Evolutionary conservation across 2,329 filamentous ascomycete genomes (phyloP).

Genomic region (Endothia cerciana): DNA sequence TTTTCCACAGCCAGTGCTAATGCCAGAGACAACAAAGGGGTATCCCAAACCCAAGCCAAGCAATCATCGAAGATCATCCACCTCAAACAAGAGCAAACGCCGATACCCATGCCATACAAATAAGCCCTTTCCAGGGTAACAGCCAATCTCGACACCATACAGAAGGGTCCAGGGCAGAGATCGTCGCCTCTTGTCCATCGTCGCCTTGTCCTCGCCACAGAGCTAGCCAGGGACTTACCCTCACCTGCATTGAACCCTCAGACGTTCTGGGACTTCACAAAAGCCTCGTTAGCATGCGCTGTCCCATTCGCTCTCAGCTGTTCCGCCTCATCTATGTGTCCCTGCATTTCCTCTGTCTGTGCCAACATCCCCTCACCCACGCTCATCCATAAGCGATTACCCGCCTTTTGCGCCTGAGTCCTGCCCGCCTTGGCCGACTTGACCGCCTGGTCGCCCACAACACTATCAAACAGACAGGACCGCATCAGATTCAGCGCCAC

Average conservation of each 20-base stretch:
- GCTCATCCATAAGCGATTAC: slow-evolving; percentile 76
- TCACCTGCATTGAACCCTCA: neutral
- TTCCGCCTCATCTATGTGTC: slow-evolving; percentile 48
- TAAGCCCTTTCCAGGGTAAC: neutral
- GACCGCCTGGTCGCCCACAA: slow-evolving; percentile 78
- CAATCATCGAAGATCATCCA: neutral
- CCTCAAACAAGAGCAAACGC: slow-evolving; percentile 6
- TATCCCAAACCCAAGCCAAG: slow-evolving; percentile 12
- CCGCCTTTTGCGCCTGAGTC: slow-evolving; percentile 69
- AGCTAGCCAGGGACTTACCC: too few species aligned
- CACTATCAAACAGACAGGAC: slow-evolving; percentile 77
- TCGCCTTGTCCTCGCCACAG: neutral
- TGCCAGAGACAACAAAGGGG: slow-evolving; percentile 11
- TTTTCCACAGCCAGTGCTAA: neutral
- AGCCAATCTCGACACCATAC: neutral
- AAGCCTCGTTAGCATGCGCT: slow-evolving; percentile 28
- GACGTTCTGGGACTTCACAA: slow-evolving; percentile 15
- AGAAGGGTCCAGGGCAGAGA: too few species aligned
- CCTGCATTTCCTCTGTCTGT: slow-evolving; percentile 74
- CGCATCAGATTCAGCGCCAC: slow-evolving; percentile 87
- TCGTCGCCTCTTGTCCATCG: neutral
- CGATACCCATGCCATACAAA: neutral
- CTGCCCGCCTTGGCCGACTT: slow-evolving; percentile 75
- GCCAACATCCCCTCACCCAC: slow-evolving; percentile 80
- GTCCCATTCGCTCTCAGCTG: slow-evolving; percentile 23